A percentile compares a stretch with the other conserved stretches of the same genome.
Evolutionary conservation across 805 yeast species (phyloP).

Genomic region (Zygosaccharomyces pseudorouxii): DNA sequence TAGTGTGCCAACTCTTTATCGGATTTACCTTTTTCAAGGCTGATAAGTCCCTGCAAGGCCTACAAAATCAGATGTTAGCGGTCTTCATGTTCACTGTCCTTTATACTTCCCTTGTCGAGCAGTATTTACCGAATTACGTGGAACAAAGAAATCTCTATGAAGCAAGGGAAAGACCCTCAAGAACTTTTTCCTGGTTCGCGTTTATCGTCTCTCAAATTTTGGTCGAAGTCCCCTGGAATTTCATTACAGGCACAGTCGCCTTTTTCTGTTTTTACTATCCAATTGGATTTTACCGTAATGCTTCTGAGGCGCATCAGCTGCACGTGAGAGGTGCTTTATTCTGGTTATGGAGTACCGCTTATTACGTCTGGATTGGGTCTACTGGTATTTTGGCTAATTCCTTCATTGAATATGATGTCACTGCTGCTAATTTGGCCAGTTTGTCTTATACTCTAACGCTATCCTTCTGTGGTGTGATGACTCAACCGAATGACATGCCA

Average conservation of each 20-base stretch:
- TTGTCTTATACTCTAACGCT: constrained; percentile 57
- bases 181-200: constrained; percentile 62
- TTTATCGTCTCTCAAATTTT: constrained; percentile 58
- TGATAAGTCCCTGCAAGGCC: constrained; percentile 54
- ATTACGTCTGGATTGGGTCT: constrained; percentile 52
- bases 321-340: constrained; percentile 55
- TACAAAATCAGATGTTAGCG: constrained; percentile 81
- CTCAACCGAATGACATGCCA: constrained; percentile 51
- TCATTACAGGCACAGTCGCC: constrained; percentile 54
- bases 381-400: constrained; percentile 57
- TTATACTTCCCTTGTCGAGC: constrained; percentile 54
- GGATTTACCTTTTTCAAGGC: constrained; percentile 76
- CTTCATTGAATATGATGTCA: constrained; percentile 53
- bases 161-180: constrained; percentile 69
- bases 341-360: constrained; percentile 44
- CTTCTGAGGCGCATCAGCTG: constrained; percentile 45
- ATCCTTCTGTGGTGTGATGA: constrained; percentile 76
- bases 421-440: constrained; percentile 58
- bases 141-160: constrained; percentile 63
- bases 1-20: constrained; percentile 54
- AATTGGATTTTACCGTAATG: constrained; percentile 58
- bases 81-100: constrained; percentile 62
- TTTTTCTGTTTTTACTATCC: constrained; percentile 70
- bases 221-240: constrained; percentile 64
- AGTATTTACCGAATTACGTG: constrained; percentile 60